These are phyloP conservation scores for Cercospora berteroae DNA, from an alignment of 2,329 filamentous ascomycete genomes.

Conservation along the genomic window DNA sequence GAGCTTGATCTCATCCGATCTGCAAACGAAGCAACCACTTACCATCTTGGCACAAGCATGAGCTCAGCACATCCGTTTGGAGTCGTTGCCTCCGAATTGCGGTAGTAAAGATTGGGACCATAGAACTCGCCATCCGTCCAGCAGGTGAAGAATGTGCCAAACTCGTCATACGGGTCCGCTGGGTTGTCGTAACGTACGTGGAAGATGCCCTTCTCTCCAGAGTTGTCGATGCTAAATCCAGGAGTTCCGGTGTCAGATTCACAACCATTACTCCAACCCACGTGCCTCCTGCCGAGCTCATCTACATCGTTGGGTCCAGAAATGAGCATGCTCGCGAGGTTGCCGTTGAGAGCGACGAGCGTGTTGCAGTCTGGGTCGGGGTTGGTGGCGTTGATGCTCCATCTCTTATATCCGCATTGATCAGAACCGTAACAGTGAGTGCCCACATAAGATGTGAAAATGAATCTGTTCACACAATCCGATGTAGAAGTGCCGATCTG, in stretches of 20 bases:
- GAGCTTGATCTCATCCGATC: not conserved
- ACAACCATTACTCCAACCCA: conserved; percentile 11
- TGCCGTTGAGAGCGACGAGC: not conserved
- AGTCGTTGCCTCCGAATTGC: conserved; percentile 2
- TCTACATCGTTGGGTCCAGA: conserved; percentile 6
- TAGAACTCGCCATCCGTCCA: conserved; percentile 13
- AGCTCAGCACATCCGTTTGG: conserved; percentile 17
- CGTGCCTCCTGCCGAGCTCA: not conserved
- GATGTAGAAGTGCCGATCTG: too few relatives aligned
- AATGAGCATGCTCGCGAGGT: conserved; percentile 9
- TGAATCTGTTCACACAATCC: conserved; percentile 17
- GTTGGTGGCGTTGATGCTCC: conserved; percentile 12
- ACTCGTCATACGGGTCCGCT: conserved; percentile 2
- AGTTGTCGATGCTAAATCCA: conserved; percentile 1
- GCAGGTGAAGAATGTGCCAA: conserved; percentile 13
- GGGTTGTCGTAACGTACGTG: conserved; percentile 12
- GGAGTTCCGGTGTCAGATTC: not conserved
- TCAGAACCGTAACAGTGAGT: conserved; percentile 14
- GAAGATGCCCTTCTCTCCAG: conserved; percentile 4
- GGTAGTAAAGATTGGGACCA: conserved; percentile 12
- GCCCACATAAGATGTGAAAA: conserved; percentile 13
- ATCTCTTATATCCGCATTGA: conserved; percentile 12
- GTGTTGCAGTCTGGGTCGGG: conserved; percentile 12
- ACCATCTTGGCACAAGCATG: conserved; percentile 16
- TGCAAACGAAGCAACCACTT: not conserved